These are phyloP conservation scores for Phylloporus sp. DNA, from an alignment of 768 basidiomycete species.

Conservation along the genomic window DNA sequence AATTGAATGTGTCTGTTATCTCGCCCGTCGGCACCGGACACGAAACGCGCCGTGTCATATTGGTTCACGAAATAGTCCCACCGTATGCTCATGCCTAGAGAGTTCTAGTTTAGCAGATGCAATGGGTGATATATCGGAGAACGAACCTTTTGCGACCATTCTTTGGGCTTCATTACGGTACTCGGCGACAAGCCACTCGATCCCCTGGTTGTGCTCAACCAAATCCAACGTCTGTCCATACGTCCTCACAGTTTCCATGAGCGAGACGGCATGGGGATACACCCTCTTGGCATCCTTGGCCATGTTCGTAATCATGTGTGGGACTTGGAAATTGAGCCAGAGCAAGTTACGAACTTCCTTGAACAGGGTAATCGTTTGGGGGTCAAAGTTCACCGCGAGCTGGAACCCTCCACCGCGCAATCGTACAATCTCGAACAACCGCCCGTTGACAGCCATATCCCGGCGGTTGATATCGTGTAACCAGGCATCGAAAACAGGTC, in stretches of 20 bases:
- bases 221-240: conserved; percentile 94
- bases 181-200: conserved; percentile 93
- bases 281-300: conserved; percentile 98
- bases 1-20: conserved; percentile 92
- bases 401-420: conserved; percentile 74
- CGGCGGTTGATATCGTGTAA: conserved; percentile 90
- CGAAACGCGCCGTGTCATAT: conserved; percentile 79
- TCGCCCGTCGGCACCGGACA: conserved; percentile 65
- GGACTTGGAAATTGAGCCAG: conserved; percentile 95
- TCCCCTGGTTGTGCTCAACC: conserved; percentile 85
- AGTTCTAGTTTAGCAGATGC: background rate
- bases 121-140: background rate
- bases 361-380: conserved; percentile 96
- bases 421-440: conserved; percentile 87
- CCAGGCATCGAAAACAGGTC: conserved; percentile 95
- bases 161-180: conserved; percentile 90
- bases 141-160: conserved; percentile 85
- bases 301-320: conserved; percentile 91
- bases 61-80: conserved; percentile 98
- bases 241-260: conserved; percentile 99
- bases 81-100: conserved; percentile 83
- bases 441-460: conserved; percentile 87
- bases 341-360: conserved; percentile 96
- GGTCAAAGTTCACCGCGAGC: conserved; percentile 95
- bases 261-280: conserved; percentile 94